Conservation (phyloP, 2,329 filamentous ascomycete species). For the Diplocarpon mali region DNA sequence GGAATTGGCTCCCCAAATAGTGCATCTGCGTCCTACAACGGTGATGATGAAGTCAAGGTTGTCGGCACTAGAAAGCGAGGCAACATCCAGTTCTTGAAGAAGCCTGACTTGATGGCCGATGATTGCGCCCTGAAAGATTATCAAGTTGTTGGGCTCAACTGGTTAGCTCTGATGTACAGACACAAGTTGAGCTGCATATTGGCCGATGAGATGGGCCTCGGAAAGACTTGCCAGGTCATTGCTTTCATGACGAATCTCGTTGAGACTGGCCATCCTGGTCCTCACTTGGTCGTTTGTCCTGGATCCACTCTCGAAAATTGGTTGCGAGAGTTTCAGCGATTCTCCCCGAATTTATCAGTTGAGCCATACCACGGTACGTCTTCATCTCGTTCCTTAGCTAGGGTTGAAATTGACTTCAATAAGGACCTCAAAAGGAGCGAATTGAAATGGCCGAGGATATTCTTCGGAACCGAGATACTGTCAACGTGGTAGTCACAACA, state of each 20-base stretch:
- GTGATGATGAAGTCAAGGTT: conserved; percentile 33
- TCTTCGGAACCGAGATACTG: conserved; percentile 52
- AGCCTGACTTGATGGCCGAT: conserved; percentile 69
- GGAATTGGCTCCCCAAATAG: conserved; percentile 54
- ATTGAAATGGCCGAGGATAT: conserved; percentile 54
- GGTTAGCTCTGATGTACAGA: conserved; percentile 76
- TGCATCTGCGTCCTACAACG: conserved; percentile 25
- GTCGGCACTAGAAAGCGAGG: conserved; percentile 15
- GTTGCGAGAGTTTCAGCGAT: conserved; percentile 79
- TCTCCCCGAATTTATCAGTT: conserved; percentile 67
- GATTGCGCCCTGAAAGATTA: conserved; percentile 80
- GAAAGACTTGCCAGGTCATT: conserved; percentile 96
- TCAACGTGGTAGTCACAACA: conserved; percentile 63
- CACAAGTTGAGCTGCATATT: conserved; percentile 78
- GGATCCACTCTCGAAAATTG: conserved; percentile 94
- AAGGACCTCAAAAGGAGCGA: conserved; percentile 55
- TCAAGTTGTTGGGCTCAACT: conserved; percentile 89
- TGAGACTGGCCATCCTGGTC: conserved; percentile 56
- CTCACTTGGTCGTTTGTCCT: conserved; percentile 79
- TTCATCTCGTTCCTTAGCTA: not conserved
- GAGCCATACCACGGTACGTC: conserved; percentile 49
- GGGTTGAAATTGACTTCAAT: conserved; percentile 2
- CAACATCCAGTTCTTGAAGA: conserved; percentile 26
- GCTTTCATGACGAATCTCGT: conserved; percentile 78
- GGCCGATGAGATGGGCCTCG: conserved; percentile 93